phyloP scores from a whole-genome alignment of 306 rosid species.

The Hylodesmum podocarpum region DNA sequence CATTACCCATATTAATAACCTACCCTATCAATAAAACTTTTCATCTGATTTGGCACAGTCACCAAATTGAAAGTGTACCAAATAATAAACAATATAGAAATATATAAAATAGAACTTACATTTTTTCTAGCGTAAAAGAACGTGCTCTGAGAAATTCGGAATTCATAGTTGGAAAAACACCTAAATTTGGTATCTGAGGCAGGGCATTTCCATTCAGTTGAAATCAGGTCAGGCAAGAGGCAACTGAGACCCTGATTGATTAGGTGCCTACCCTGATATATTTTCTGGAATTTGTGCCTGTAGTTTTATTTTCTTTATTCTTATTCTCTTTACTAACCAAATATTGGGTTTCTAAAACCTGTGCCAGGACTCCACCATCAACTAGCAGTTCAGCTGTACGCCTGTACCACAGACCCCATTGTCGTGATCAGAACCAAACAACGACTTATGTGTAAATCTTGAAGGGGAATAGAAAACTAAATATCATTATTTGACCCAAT shows the following conservation, averaged over 20 bases:
- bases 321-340: background rate
- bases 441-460: background rate
- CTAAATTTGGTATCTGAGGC: slow-evolving; percentile 52
- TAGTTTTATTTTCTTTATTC: no score
- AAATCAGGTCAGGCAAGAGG: no score
- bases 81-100: background rate
- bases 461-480: background rate
- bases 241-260: no score
- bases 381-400: slow-evolving; percentile 9
- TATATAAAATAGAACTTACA: slow-evolving; percentile 52
- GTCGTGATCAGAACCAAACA: slow-evolving; percentile 8
- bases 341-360: slow-evolving; percentile 37
- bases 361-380: slow-evolving; percentile 25
- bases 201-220: no score
- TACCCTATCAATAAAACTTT: background rate
- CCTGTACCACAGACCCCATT: slow-evolving; percentile 14
- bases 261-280: no score
- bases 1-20: background rate
- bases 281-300: no score
- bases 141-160: slow-evolving; percentile 67
- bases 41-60: background rate
- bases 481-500: background rate
- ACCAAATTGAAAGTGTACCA: background rate
- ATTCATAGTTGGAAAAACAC: slow-evolving; percentile 51
- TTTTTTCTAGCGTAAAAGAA: slow-evolving; percentile 52